These are phyloP conservation scores for Aspergillus flavus DNA, from an alignment of 2,329 filamentous ascomycete species.

Conservation along the genomic window DNA sequence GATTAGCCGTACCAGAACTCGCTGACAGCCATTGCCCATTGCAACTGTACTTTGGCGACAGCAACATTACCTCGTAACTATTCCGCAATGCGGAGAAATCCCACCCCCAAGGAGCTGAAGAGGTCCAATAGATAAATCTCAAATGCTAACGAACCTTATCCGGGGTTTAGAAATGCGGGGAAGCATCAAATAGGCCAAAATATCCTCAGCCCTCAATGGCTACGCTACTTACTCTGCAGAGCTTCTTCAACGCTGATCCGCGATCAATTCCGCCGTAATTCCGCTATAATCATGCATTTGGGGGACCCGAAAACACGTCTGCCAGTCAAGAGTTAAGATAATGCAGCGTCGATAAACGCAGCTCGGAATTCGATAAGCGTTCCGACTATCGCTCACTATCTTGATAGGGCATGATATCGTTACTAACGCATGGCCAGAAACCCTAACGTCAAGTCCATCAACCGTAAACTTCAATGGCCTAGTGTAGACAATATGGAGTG, in stretches of 20 bases:
- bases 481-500: not conserved
- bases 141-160: not conserved
- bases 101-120: not conserved
- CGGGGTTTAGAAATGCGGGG: not conserved
- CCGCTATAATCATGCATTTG: not conserved
- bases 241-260: not conserved
- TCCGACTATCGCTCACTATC: constrained; percentile 14
- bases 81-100: constrained; percentile 12
- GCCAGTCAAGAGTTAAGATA: not conserved
- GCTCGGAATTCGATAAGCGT: constrained; percentile 22
- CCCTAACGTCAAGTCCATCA: not conserved
- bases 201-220: not conserved
- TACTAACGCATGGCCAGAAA: not conserved
- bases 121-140: not conserved
- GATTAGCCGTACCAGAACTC: not conserved
- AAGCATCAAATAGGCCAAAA: not conserved
- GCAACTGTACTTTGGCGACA: not conserved
- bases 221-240: not conserved
- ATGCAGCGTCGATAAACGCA: not conserved
- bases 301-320: not conserved
- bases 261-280: not conserved
- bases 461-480: not conserved
- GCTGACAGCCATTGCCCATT: not conserved
- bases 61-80: not conserved
- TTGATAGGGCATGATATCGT: not conserved